Percentiles rank a stretch among this genome's conserved stretches.
These are phyloP conservation scores for Fusarium vanettenii DNA, from an alignment of 2,329 filamentous ascomycete genomes.

Conservation along the genomic window DNA sequence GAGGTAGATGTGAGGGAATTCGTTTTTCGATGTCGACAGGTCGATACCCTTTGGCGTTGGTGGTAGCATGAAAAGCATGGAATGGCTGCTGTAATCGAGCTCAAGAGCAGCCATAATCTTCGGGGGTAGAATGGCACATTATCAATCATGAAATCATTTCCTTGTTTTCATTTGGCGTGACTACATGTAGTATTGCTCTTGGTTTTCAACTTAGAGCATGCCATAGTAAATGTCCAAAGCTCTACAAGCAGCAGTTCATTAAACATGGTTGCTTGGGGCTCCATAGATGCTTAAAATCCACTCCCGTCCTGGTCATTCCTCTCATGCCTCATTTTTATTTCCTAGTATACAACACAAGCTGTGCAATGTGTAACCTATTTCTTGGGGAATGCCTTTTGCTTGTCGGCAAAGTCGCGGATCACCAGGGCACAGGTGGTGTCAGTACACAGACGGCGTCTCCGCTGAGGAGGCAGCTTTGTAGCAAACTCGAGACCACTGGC, in stretches of 20 bases:
- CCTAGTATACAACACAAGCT: conserved; percentile 10
- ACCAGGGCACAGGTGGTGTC: conserved; percentile 87
- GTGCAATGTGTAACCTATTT: neutral
- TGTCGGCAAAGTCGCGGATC: conserved; percentile 80
- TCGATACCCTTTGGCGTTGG: conserved; percentile 42
- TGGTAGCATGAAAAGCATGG: conserved; percentile 28
- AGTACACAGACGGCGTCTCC: conserved; percentile 83
- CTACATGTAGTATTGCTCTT: neutral
- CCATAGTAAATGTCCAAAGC: neutral
- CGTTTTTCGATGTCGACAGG: conserved; percentile 16
- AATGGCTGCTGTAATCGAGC: conserved; percentile 1
- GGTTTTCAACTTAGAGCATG: neutral
- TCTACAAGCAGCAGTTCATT: neutral
- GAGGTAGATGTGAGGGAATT: conserved; percentile 49
- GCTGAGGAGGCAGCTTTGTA: conserved; percentile 76
- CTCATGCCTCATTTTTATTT: neutral
- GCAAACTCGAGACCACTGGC: conserved; percentile 94
- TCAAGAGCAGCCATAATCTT: neutral
- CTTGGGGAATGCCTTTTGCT: conserved; percentile 69
- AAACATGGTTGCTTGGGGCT: neutral
- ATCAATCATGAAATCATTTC: conserved; percentile 8
- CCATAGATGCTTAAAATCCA: neutral
- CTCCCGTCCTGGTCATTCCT: neutral
- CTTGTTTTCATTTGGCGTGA: neutral
- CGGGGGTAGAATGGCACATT: conserved; percentile 15